phyloP scores from a whole-genome alignment of 805 yeast species.

The Metahyphopichia silvanorum region DNA sequence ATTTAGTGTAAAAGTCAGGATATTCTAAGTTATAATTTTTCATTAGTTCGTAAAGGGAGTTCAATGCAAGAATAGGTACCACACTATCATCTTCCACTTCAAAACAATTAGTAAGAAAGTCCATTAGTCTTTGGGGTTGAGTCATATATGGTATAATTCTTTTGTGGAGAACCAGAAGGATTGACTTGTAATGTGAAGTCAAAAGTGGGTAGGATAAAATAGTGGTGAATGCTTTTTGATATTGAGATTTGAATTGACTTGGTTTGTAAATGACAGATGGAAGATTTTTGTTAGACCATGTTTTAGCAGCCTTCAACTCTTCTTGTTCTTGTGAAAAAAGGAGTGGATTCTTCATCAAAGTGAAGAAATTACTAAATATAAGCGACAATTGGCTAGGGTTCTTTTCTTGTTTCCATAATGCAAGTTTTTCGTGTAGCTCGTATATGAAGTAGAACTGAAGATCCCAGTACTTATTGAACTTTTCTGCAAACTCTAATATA shows the following conservation, averaged over 20 bases:
- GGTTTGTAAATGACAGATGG: constrained; percentile 36
- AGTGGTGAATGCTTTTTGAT: constrained; percentile 67
- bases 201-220: constrained; percentile 50
- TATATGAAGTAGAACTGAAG: constrained; percentile 70
- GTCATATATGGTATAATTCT: constrained; percentile 77
- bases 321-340: constrained; percentile 20
- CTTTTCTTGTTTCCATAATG: constrained; percentile 16
- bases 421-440: constrained; percentile 32
- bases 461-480: constrained; percentile 64
- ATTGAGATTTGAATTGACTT: constrained; percentile 53
- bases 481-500: constrained; percentile 53
- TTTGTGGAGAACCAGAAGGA: constrained; percentile 72
- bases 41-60: constrained; percentile 85
- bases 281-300: constrained; percentile 29
- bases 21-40: constrained; percentile 80
- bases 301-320: constrained; percentile 24
- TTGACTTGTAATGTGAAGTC: constrained; percentile 61
- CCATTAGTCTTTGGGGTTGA: constrained; percentile 85
- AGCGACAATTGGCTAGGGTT: constrained; percentile 12
- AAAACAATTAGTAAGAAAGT: constrained; percentile 86
- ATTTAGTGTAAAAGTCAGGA: constrained; percentile 81
- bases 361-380: constrained; percentile 38
- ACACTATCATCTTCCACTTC: constrained; percentile 44
- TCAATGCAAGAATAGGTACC: constrained; percentile 74
- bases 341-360: constrained; percentile 31